Base-by-base conservation (phyloP, 2,329 filamentous ascomycete species). In the Nemania serpens region DNA sequence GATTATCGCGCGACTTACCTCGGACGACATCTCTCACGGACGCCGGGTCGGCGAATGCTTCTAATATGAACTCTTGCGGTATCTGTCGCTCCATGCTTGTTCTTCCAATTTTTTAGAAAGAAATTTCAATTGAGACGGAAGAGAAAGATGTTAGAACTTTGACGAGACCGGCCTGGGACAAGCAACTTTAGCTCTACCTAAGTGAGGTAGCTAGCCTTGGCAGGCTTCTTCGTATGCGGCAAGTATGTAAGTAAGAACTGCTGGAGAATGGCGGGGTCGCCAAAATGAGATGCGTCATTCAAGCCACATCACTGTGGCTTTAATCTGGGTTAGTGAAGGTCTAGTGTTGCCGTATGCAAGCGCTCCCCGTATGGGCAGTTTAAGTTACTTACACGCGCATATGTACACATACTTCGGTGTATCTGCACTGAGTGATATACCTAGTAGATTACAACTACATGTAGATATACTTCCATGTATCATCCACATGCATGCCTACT, bases 11-110 rank as follows among this genome's bases (percentile, higher is more conserved):
- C 45, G 42, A 66, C 79, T 69, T 75, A 93, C 93, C 94, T 87
- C 94, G 93, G 65, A 98, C 88, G 57, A 98, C 90, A 74, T 98
- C 94, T 75, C 91, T 91, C 67, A 97, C 91, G 57, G 90, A 95
- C 45, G 87, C 86, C 53, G 92, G 91, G 77, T 98, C 95, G 61
- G 93, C 91, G 75, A 97, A 96, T 73, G 96, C 89, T 75, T 97
- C 93, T 74, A 99, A 86, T 68, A 91, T 91, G 79, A 96, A 97
- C 78, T 97, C 93, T 70, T 92, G 91, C 61, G 91, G 87, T 55
- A 76, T 77, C 60, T 80, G 79, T 62, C 79, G 77, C 59, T 84
- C 81, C 81, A 83, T 84, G 47, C 61, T n/a, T 67, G 63, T 39
- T 29, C 25, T 29, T 29, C 7, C 25, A 9, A 18, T 45, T 39